Evolutionary conservation across 1,284 basidiomycete genomes (phyloP), one percentile per base, ranked within the genome.

Genomic region (Boletellus dicymbophilus): DNA sequence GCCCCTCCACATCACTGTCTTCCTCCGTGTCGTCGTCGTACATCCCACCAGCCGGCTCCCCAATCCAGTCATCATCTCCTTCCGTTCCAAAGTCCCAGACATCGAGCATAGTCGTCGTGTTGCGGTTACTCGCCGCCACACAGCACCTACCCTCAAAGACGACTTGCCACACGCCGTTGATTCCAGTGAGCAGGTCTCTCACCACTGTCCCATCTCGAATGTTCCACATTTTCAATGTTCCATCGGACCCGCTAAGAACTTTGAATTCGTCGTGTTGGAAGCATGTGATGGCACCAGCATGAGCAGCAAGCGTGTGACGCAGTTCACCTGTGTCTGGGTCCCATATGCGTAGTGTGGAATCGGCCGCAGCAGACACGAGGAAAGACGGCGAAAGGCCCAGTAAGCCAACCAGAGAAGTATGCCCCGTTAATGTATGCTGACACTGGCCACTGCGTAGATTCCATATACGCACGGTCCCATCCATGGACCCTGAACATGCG

Each of bases 221-320:
- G 66, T 97, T 90, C 95, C 95, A 98, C 82, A 97, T 90, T 77
- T 97, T 97, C 58, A 98, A 77, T 37, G 91, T 93, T n/a, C 95
- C 95, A 61, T 97, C 95, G 11, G 88, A 91, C 8, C 95, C 95
- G 58, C 88, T 92, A 37, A 98, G 79, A 44, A 98, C 92, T 67
- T 96, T 96, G 77, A 92, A 91, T 66, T 97, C 95, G 65, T 97
- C 95, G 62, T 97, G 95, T 70, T 95, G 91, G 81, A 97, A 97
- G 70, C 95, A 98, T 8, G 95, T 97, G 61, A 98, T 97, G 12
- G 95, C 94, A 21, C 93, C 94, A 4, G 90, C 88, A 69, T 97
- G 95, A 1, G 90, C 92, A 1, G 88, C 84, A 36, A 97, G 80
- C 1, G 86, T 85, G 61, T 94, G 87, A 30, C 81, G 83, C 33